Percentiles rank a stretch among this genome's conserved stretches.
These are phyloP conservation scores for Beta macrorhiza DNA, from an alignment of 179 eudicot genomes.

Conservation along the genomic window DNA sequence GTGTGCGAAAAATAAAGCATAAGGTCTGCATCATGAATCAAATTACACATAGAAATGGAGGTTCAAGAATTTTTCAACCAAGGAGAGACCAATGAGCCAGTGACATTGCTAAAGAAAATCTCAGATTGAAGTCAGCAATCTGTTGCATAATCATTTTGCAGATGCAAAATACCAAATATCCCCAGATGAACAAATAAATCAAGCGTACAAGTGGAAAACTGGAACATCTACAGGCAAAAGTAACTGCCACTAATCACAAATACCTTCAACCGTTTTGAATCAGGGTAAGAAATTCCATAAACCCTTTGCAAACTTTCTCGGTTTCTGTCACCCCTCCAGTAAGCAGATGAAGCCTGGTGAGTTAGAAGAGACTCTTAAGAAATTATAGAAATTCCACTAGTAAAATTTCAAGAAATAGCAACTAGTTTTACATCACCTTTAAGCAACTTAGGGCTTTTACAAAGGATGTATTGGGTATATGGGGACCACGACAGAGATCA, in stretches of 20 bases:
- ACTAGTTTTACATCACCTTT: conserved; percentile 49
- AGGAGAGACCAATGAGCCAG: not conserved
- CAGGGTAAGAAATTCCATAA: conserved; percentile 93
- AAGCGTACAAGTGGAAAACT: not conserved
- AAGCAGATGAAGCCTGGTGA: conserved; percentile 92
- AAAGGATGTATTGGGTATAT: conserved; percentile 90
- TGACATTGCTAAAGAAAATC: not conserved
- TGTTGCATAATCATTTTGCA: not conserved
- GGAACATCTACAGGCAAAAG: not conserved
- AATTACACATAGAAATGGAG: not conserved
- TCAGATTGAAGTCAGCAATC: not conserved
- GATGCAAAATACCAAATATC: not conserved
- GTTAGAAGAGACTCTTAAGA: not conserved
- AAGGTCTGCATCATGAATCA: not conserved
- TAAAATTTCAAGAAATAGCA: not conserved
- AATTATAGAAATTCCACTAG: not conserved
- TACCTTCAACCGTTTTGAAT: conserved; percentile 78
- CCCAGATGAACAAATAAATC: not conserved
- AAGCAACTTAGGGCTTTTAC: conserved; percentile 85
- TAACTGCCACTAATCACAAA: not conserved
- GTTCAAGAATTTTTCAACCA: not conserved
- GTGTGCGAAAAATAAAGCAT: not conserved
- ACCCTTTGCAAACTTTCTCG: conserved; percentile 97
- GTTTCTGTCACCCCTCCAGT: conserved; percentile 89
- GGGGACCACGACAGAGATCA: conserved; percentile 98